Evolutionary conservation across 176 grass and related monocot species (phyloP), one percentile per base, ranked within the genome.

Genomic region (Zea luxurians): DNA sequence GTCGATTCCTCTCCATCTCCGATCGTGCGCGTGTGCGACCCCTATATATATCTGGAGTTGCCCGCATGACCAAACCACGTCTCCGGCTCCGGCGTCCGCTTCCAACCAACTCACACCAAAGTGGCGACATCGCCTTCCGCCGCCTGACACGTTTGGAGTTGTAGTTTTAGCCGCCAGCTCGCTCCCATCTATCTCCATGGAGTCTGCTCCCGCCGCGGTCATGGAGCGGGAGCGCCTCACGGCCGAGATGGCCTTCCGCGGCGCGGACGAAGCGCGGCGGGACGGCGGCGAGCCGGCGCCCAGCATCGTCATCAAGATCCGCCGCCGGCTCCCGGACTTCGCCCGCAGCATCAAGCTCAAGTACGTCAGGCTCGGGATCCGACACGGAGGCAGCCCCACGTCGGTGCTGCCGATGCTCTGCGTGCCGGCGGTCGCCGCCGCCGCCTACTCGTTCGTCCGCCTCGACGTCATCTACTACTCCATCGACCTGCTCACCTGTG

Each of bases 221-320:
- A 89, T 92, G 90, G 86, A 89, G 60, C 76, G 90, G 17, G 90
- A 92, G 80, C 79, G 86, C 17, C 86, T 92, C 41, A 92, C 90
- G 47, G 90, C 90, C 2, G 90, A 92, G 86, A 89, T 92, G 86
- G 81, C 86, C 43, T 91, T 91, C 81, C 48, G 15, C 0, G 80
- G 40, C 8, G 37, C 27, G 27, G 27, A 27, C 27, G 27, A 27
- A 27, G 27, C 27, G 27, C 27, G 27, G 27, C 27, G 15, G 1
- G 80, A 48, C 8, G 37, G 42, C 10, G 18, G 11, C 27, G 18
- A 27, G 27, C 27, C 27, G 27, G n/a, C 79, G 48, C 73, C 83
- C 43, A 89, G 87, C 87, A 89, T 92, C 75, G 87, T 92, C 49
- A 81, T 92, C 83, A 92, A 92, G 76, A 92, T 92, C 71, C 83